Evolutionary conservation across 2,329 filamentous ascomycete species (phyloP), one percentile per base, ranked within the genome.

Genomic region (Alternaria solani): DNA sequence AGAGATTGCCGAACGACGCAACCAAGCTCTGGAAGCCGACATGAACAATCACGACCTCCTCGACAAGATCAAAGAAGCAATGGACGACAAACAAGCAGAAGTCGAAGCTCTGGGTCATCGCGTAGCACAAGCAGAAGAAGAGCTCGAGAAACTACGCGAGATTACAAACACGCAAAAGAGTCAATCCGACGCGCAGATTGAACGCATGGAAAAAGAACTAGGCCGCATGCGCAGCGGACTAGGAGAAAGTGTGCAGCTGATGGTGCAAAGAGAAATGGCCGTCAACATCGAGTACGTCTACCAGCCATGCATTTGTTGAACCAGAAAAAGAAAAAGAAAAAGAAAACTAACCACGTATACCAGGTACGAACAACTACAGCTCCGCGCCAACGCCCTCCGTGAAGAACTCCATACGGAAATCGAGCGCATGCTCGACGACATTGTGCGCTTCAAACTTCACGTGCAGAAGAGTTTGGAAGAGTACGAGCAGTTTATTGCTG

Each of bases 141-240:
- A 97, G 76, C 96, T 97, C 75, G 93, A 97, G 74, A 93, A 92
- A 80, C 94, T 93, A 20, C 94, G 94, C 75, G 95, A 97, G 64
- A 87, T 88, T 60, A 94, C 91, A 7, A 91, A 87, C 46, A 92
- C 93, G 18, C 93, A 97, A 77, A 96, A 96, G 81, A 87, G 94
- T 76, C 90, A 89, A 7, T 92, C 90, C 2, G 95, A 98, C 76
- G 89, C 94, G 8, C 94, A 98, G 78, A 97, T 99, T 71, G 95
- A 99, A 80, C 95, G 95, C 83, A 96, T 97, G 90, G 95, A 99
- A 81, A 97, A 97, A 80, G 94, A 99, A 78, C 83, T 99, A n/a
- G 91, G 92, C 47, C 92, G 93, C 77, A 96, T 98, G 92, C 87
- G 94, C 42, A 87, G 90, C 2, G 90, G 90, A 11, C 83, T 97